Evolutionary conservation across 2,329 filamentous ascomycete species (phyloP).

Genomic region (Nemania sp.): DNA sequence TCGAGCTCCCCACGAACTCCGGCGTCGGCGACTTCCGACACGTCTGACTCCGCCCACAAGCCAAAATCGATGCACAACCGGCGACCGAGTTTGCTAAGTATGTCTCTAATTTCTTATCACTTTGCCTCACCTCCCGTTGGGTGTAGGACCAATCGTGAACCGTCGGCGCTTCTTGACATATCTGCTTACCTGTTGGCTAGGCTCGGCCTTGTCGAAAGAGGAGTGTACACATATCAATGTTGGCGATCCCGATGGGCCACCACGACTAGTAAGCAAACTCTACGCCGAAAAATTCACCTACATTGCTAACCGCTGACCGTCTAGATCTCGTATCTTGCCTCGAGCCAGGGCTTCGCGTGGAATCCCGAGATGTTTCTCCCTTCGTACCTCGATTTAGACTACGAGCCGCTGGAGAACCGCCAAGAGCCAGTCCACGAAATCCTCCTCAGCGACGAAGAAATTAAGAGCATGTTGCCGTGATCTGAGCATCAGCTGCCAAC

Average conservation of each 20-base stretch:
- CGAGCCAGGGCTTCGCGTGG: conserved; percentile 80
- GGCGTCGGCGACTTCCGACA: conserved; percentile 44
- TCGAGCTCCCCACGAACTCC: conserved; percentile 59
- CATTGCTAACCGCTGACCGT: conserved; percentile 27
- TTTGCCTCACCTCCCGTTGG: background rate
- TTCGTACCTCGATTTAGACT: conserved; percentile 75
- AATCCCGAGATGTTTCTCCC: conserved; percentile 85
- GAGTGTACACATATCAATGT: conserved; percentile 83
- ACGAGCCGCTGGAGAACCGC: conserved; percentile 72
- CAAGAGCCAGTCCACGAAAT: conserved; percentile 81
- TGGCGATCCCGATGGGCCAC: conserved; percentile 71
- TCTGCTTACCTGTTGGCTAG: conserved; percentile 46
- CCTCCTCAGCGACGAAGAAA: conserved; percentile 75
- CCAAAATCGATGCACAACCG: conserved; percentile 54
- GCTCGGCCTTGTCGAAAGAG: conserved; percentile 70
- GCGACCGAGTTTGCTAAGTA: conserved; percentile 66
- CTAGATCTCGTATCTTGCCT: conserved; percentile 78
- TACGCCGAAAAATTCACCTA: background rate
- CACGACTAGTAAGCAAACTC: conserved; percentile 62
- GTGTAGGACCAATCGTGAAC: background rate
- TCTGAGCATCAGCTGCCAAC: conserved; percentile 21
- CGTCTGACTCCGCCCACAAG: conserved; percentile 46
- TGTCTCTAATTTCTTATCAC: conserved; percentile 29
- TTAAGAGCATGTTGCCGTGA: conserved; percentile 68
- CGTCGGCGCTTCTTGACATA: conserved; percentile 15